phyloP scores from a whole-genome alignment of 306 rosid species.

The Castanea sativa region DNA sequence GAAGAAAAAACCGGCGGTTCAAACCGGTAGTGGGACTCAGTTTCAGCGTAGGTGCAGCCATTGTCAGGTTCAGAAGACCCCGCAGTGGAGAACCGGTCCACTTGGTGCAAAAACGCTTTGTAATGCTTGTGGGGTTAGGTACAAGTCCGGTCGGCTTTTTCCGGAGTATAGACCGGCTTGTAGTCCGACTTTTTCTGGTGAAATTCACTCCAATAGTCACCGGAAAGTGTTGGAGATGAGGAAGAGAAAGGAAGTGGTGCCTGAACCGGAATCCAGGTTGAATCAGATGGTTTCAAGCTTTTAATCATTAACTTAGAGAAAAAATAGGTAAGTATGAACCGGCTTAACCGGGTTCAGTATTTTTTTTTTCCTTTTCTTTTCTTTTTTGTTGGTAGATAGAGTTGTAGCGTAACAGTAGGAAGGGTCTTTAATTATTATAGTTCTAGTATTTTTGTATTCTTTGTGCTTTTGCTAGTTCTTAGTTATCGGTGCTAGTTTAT shows the following conservation, averaged over 20 bases:
- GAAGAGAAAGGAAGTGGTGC: constrained; percentile 46
- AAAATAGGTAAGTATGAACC: constrained; percentile 22
- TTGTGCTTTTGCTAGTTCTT: neutral
- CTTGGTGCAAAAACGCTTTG: constrained; percentile 82
- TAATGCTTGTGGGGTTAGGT: constrained; percentile 95
- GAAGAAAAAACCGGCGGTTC: constrained; percentile 52
- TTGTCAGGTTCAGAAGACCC: constrained; percentile 86
- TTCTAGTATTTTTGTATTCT: neutral
- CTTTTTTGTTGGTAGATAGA: constrained; percentile 2
- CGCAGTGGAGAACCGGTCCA: constrained; percentile 98
- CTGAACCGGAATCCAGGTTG: constrained; percentile 39
- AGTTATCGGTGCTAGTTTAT: neutral
- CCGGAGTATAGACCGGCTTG: constrained; percentile 97
- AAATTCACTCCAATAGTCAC: constrained; percentile 83
- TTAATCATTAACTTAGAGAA: constrained; percentile 22
- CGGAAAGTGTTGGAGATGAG: constrained; percentile 90
- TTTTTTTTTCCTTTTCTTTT: constrained; percentile 15
- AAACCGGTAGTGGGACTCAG: constrained; percentile 27
- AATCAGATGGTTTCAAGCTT: constrained; percentile 43
- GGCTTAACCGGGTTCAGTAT: constrained; percentile 29
- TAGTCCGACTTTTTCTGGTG: constrained; percentile 74
- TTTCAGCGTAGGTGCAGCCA: constrained; percentile 83
- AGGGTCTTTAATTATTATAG: constrained; percentile 2
- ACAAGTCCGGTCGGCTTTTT: constrained; percentile 83
- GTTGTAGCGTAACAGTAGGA: constrained; percentile 27